Evolutionary conservation across 2,329 filamentous ascomycete genomes (phyloP), one percentile per base, ranked within the genome.

Genomic region (Rutstroemia sp.): DNA sequence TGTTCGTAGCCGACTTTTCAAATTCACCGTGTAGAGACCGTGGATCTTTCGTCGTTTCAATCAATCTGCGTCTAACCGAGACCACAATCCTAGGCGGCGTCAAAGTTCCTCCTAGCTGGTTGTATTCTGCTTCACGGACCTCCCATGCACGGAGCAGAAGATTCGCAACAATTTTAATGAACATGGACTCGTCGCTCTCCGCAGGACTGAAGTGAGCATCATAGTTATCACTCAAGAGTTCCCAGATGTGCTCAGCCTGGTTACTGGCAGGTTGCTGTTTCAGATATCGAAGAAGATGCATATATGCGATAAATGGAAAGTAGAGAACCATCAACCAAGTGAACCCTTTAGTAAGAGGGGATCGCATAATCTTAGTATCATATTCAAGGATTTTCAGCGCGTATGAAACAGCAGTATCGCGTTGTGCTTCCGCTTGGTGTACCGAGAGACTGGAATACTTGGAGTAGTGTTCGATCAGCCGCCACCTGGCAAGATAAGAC

Each of bases 281-380:
- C 12, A 72, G 60, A 37, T 69, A 61, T 51, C 68, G 66, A 12
- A 69, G 45, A 19, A 71, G 61, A 23, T 70, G 68, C 45, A 71
- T 62, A 53, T 66, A 70, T 49, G 68, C 67, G 7, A 62, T 57
- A 57, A 69, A 69, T 48, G 69, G 63, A 37, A 71, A 71, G 56
- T 71, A 60, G 27, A 64, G 59, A 23, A 65, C 58, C 12, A 63
- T 57, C 41, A 68, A 57, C 70, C 71, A 72, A 34, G 62, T 54
- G 44, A 67, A 71, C 25, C 63, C 57, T 57, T 64, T 64, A 12
- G 63, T 63, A 5, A 65, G 63, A 10, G 62, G 60, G 25, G 68
- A 67, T 17, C 61, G 60, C 53, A 62, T 61, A 51, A 69, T 54
- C n/a, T 68, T 64, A 10, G 66, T 68, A 54, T 72, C 72, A 64